Base-by-base conservation (phyloP, 768 basidiomycete species). In the Lactifluus pinguis region DNA sequence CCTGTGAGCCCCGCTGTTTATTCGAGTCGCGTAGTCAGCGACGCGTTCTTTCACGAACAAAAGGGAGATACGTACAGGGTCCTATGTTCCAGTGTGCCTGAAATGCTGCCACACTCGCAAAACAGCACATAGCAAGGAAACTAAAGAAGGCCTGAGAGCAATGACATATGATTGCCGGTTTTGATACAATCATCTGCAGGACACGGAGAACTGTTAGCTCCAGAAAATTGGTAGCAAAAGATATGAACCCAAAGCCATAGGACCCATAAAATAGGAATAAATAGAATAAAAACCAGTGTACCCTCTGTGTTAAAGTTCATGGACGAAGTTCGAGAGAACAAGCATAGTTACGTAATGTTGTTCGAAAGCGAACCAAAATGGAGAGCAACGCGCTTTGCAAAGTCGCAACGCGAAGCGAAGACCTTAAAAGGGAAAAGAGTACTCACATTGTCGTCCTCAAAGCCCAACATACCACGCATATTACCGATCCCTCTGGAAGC, bases 51-150 rank as follows among this genome's bases (percentile, higher is more conserved):
- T 34, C 9, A 25, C 3, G 14, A 42, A 15, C 25, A 19, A 15
- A 48, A 50, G 52, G 2, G 29, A 52, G 42, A 53, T 17, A 83
- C 92, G 66, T 67, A 95, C 94, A 97, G 42, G 92, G 90, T 8
- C 90, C 90, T 25, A 95, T 80, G 10, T 78, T 69, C 83, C 83
- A 94, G 65, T 87, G 86, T 4, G 89, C 85, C 68, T 98, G 94
- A 72, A 95, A 98, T 21, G 78, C 76, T 0, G 94, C 94, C 4
- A 93, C 89, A 67, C 88, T 86, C 8, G 89, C 95, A 67, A 92
- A 93, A 69, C 92, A 95, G 50, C 86, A 87, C 83, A 95, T 87
- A 13, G 91, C 83, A 49, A 98, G 80, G 70, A 98, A 97, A 71
- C 88, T 86, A 83, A 95, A 93, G 79, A 98, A 94, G 56, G 84